Evolutionary conservation across 2,329 filamentous ascomycete genomes (phyloP), one percentile per base, ranked within the genome.

Genomic region (Meredithiella fracta): DNA sequence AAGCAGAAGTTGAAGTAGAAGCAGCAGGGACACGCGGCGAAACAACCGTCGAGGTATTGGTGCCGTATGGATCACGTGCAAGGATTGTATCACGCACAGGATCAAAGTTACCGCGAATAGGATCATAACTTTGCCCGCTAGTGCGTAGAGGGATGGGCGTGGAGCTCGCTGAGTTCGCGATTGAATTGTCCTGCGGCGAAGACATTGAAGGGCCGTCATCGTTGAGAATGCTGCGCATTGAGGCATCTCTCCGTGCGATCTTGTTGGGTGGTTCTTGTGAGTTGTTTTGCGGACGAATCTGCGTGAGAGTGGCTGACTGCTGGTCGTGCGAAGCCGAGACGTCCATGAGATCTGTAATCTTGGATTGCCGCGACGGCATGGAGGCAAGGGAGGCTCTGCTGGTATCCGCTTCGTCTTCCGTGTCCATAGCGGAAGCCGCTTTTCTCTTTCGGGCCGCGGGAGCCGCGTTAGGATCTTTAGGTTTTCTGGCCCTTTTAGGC

Each of bases 91-190:
- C 79, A 44, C 79, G 72, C 51, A 82, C 73, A 1, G 79, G 79
- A 61, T 83, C 79, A 61, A 81, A 83, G 60, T 77, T 81, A n/a
- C 84, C 86, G 50, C 90, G 80, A 60, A 95, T 89, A 0, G 90
- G 90, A 67, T 96, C 90, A 69, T 92, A 96, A 63, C 85, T 87
- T 64, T 88, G 86, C 47, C 88, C 84, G 63, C 85, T 85, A 14
- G 83, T 82, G 52, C 83, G 73, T 51, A 73, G 70, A 7, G 73
- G 72, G 17, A 70, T 64, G 47, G 70, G 59, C 60, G 67, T 60
- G 72, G 72, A 52, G 70, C 38, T 67, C 65, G 54, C 67, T 57
- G 69, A 72, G 40, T 67, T 72, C 9, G 50, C 5, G 14, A 23
- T n/a, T 1, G 31, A 52, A n/a, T 15, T 42, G 15, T n/a, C 29